Base-by-base conservation (phyloP, 129 eudicot species). In the Arctium minus region DNA sequence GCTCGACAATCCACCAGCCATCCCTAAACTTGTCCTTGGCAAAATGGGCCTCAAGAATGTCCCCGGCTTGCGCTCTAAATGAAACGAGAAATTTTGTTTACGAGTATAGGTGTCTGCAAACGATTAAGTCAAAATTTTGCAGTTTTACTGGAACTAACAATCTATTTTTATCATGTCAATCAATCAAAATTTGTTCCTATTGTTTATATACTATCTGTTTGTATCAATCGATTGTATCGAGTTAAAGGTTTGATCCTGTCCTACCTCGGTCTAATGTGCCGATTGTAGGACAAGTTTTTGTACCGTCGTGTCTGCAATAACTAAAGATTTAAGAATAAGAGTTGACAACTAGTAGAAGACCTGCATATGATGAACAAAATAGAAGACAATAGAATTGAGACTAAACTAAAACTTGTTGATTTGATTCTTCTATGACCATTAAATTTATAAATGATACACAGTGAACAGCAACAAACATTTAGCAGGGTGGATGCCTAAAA, bases 1-100 rank as follows among this genome's bases (percentile, higher is more conserved):
- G 56, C 92, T 96, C 7, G 97, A 90, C 74, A 93, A 80, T 70
- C 98, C 98, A 72, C 99, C 99, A 12, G 97, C 99, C 13, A 84
- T 96, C 40, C 83, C 95, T 0, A 93, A 92, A 85, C 88, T 86
- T 1, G 89, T 93, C 30, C 92, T 96, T 39, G 94, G 99, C 11
- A 96, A 96, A 85, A 96, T 96, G 99, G 99, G 99, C 12, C 79
- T 96, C 31, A 90, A 74, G 79, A 96, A 90, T 50, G 56, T 96
- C 60, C 98, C 99, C 0, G 99, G 99, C 15, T 82, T 96, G 89
- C 91, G 99, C 65, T 81, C 92, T 72, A 96, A 85, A 73, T 96
- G 84, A 73, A 32, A 71, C 17, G 65, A 62, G 42, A 32, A 78
- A 73, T 42, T 84, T 79, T 73, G 80, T 65, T 79, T 32, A 72